Evolutionary conservation across 441 rosid species (phyloP).

Genomic region (Hura crepitans): DNA sequence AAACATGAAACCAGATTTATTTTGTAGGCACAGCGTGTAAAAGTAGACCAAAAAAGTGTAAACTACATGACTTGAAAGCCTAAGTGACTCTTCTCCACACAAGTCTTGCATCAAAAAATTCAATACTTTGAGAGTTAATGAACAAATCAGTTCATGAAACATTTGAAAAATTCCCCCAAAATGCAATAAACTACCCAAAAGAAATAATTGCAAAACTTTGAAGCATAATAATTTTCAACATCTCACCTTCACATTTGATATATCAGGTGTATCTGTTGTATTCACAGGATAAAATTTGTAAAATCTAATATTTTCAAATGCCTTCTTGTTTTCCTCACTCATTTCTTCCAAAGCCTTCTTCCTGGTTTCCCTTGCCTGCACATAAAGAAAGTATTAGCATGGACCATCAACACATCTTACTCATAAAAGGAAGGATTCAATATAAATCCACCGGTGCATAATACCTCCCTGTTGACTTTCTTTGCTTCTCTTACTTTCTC

Average conservation of each 20-base stretch:
- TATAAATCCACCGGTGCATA: background rate
- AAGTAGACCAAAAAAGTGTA: background rate
- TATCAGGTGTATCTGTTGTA: conserved; percentile 67
- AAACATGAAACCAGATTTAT: background rate
- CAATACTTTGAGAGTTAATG: background rate
- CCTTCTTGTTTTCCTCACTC: conserved; percentile 61
- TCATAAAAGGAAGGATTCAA: conserved; percentile 5
- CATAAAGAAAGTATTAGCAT: conserved; percentile 17
- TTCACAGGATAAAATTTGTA: conserved; percentile 83
- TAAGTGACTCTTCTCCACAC: too few relatives aligned
- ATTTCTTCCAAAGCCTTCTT: conserved; percentile 55
- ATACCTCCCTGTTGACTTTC: conserved; percentile 81
- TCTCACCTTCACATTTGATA: conserved; percentile 57
- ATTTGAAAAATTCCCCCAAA: background rate
- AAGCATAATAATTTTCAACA: background rate
- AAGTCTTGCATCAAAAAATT: too few relatives aligned
- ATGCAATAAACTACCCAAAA: background rate
- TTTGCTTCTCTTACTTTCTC: conserved; percentile 83
- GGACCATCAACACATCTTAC: background rate
- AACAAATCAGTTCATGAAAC: background rate
- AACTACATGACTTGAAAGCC: background rate
- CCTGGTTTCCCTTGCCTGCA: conserved; percentile 70
- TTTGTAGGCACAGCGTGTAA: background rate
- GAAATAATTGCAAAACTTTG: background rate
- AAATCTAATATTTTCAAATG: conserved; percentile 59